phyloP scores from a whole-genome alignment of 805 yeast genomes.

The Geotrichum ghanense region DNA sequence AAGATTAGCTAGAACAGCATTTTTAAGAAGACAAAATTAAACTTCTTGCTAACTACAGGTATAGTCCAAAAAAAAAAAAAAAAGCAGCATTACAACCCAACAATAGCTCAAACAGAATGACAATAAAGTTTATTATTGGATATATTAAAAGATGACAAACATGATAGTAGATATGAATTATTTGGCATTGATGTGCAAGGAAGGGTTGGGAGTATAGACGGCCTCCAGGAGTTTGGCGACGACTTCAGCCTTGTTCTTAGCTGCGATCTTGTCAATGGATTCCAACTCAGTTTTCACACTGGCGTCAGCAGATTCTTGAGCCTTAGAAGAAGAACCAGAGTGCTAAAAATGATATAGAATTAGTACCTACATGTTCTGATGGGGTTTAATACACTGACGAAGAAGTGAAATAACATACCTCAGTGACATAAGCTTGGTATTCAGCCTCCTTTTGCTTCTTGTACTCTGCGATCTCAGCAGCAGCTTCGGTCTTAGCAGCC shows the following conservation, averaged over 20 bases:
- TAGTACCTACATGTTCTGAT: no score
- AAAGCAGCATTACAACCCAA: no score
- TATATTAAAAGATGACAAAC: no score
- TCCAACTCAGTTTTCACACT: conserved; percentile 61
- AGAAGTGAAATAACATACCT: not conserved
- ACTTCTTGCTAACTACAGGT: no score
- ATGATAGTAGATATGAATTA: not conserved
- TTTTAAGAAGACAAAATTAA: no score
- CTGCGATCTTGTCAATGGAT: conserved; percentile 53
- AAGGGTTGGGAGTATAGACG: conserved; percentile 68
- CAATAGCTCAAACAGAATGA: no score
- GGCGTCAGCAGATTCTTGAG: conserved; percentile 69
- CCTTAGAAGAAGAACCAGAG: conserved; percentile 62
- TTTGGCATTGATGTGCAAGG: conserved; percentile 68
- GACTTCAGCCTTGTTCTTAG: conserved; percentile 53
- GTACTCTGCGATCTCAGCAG: conserved; percentile 77
- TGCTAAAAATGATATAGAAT: conserved; percentile 28
- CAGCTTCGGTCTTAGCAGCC: conserved; percentile 91
- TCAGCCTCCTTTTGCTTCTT: conserved; percentile 75
- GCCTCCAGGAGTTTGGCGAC: conserved; percentile 70
- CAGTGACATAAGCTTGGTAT: conserved; percentile 50
- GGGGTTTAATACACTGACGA: no score
- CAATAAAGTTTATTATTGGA: no score
- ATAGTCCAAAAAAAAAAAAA: no score
- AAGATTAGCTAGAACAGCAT: no score